Base-by-base conservation (phyloP, 2,329 filamentous ascomycete species). In the Fusarium haematococcum region DNA sequence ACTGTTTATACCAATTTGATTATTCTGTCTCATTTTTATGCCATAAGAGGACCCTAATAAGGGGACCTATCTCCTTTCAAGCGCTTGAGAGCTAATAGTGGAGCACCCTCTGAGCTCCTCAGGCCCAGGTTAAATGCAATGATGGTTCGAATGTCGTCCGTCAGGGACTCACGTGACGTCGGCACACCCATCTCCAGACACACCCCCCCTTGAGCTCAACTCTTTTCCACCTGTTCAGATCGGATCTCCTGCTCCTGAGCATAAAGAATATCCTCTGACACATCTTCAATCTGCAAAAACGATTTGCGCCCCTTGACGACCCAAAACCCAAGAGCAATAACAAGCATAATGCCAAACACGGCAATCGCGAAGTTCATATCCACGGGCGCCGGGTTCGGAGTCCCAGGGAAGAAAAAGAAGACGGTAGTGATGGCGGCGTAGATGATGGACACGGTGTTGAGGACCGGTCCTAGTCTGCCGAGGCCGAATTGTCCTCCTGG, bases 321-420 rank as follows among this genome's bases (percentile, higher is more conserved):
- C 87, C 88, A 90, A 68, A 89, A 89, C 0, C 79, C 81, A 2
- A 88, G 37, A 0, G 87, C 81, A 6, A 89, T 81, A 4, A 88
- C 79, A 27, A 89, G 65, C 86, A 89, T 87, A 7, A 89, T 81
- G 0, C 86, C 88, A 74, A 89, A 89, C 0, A 89, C 87, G 0
- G 84, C 87, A 74, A 89, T 88, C 2, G 88, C 88, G 71, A 85
- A 89, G 75, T 89, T 89, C 88, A 89, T 89, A 69, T 89, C 86
- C 6, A 79, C 80, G 0, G 82, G 69, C 0, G 82, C 73, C 0
- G 88, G 88, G 62, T 83, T 83, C 0, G 87, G 88, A 0, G 68
- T 69, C 0, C 80, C 80, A 0, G 87, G 87, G 72, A 89, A 89
- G 73, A 89, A 86, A 82, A 89, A 89, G 75, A 89, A 88, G 14